Percentiles rank a stretch among this genome's conserved stretches.
These are phyloP conservation scores for Lolium perenne DNA, from an alignment of 176 grass and related monocot genomes.

Conservation along the genomic window DNA sequence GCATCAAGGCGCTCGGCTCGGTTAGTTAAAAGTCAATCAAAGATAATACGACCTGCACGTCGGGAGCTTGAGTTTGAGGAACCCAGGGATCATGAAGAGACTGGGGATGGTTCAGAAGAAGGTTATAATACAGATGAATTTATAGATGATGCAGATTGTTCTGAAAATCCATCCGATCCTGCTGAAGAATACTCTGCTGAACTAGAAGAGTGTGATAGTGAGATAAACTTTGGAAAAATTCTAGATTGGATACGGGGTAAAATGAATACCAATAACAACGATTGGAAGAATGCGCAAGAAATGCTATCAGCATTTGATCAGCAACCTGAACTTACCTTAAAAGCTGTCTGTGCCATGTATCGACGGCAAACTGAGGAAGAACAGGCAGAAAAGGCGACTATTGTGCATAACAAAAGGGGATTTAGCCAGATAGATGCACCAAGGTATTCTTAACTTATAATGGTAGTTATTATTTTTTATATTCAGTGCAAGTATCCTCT, in stretches of 20 bases:
- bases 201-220: slow-evolving; percentile 37
- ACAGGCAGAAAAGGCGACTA: not conserved
- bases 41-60: slow-evolving; percentile 2
- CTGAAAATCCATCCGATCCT: slow-evolving; percentile 36
- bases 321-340: slow-evolving; percentile 60
- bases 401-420: slow-evolving; percentile 57
- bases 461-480: slow-evolving; percentile 16
- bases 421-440: slow-evolving; percentile 63
- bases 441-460: slow-evolving; percentile 49
- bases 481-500: not conserved
- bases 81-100: slow-evolving; percentile 43
- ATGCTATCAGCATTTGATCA: slow-evolving; percentile 70
- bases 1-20: not conserved
- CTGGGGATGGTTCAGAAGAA: slow-evolving; percentile 45
- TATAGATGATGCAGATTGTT: slow-evolving; percentile 52
- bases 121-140: not conserved
- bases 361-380: slow-evolving; percentile 68
- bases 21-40: not conserved
- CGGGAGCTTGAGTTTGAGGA: slow-evolving; percentile 36
- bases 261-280: slow-evolving; percentile 46
- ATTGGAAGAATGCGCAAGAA: slow-evolving; percentile 65
- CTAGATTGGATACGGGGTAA: slow-evolving; percentile 53
- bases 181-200: slow-evolving; percentile 23
- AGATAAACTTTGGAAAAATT: slow-evolving; percentile 43
- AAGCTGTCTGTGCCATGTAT: slow-evolving; percentile 85